These are phyloP conservation scores for Coprinellus aureogranulatus DNA, from an alignment of 768 basidiomycete genomes.

Conservation along the genomic window DNA sequence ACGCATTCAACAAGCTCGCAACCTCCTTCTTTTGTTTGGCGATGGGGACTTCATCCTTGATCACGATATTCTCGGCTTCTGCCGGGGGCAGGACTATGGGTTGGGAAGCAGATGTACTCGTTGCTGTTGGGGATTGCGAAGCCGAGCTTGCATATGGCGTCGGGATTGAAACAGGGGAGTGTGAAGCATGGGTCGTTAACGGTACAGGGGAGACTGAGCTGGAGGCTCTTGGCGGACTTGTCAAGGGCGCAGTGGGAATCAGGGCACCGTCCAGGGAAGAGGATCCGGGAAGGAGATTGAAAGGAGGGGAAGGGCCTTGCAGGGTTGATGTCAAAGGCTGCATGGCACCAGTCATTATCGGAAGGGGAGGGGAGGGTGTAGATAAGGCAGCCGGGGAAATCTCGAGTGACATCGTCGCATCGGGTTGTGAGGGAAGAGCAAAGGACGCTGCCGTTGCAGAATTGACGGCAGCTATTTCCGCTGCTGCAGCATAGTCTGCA, in stretches of 20 bases:
- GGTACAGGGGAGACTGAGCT: conserved; percentile 6
- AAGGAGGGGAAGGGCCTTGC: conserved; percentile 32
- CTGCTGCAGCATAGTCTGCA: conserved; percentile 37
- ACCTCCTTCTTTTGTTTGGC: conserved; percentile 5
- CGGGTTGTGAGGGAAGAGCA: conserved; percentile 27
- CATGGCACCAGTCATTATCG: conserved; percentile 34
- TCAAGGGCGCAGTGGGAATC: conserved; percentile 28
- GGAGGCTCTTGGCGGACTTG: not conserved
- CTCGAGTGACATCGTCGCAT: conserved; percentile 36
- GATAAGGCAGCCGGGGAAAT: conserved; percentile 36
- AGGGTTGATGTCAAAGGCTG: conserved; percentile 29
- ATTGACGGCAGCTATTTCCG: conserved; percentile 15
- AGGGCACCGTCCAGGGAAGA: conserved; percentile 48
- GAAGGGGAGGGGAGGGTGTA: conserved; percentile 31
- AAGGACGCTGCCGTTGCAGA: conserved; percentile 31
- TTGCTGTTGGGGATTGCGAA: conserved; percentile 6
- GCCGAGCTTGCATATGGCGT: not conserved
- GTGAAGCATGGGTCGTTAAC: not conserved
- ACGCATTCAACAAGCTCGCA: conserved; percentile 2
- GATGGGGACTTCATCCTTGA: conserved; percentile 5
- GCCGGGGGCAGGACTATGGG: not conserved
- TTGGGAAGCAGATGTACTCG: not conserved
- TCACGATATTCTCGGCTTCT: conserved; percentile 1
- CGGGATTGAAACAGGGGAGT: not conserved
- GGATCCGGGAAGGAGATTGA: conserved; percentile 25